These are phyloP conservation scores for Aureobasidium sp. DNA, from an alignment of 2,329 filamentous ascomycete species.

Conservation along the genomic window DNA sequence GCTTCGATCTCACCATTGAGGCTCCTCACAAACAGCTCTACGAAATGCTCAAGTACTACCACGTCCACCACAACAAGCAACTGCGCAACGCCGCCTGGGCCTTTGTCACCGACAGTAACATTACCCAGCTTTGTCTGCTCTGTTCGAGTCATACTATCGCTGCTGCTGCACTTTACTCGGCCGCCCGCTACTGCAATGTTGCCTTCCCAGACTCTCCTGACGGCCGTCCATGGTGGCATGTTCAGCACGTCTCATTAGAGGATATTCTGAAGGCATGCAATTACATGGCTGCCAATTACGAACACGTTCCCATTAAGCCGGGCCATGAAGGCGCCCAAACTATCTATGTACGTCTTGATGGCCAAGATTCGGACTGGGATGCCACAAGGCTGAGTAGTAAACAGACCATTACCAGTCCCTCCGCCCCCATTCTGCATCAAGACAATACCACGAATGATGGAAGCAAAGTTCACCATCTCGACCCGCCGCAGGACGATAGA, in stretches of 20 bases:
- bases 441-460: constrained; percentile 25
- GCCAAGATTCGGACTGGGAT: constrained; percentile 23
- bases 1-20: constrained; percentile 87
- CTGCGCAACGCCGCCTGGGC: constrained; percentile 85
- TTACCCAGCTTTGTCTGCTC: constrained; percentile 77
- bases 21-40: constrained; percentile 82
- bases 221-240: constrained; percentile 81
- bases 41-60: constrained; percentile 67
- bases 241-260: constrained; percentile 62
- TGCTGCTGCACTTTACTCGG: constrained; percentile 79
- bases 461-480: constrained; percentile 22
- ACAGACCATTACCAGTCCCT: constrained; percentile 22
- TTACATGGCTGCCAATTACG: constrained; percentile 57
- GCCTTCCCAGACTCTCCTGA: constrained; percentile 67
- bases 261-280: constrained; percentile 68
- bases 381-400: constrained; percentile 25
- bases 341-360: constrained; percentile 41
- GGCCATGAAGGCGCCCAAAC: constrained; percentile 33
- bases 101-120: constrained; percentile 83
- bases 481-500: constrained; percentile 22
- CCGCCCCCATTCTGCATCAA: constrained; percentile 21
- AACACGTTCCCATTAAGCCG: constrained; percentile 31
- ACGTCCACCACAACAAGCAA: constrained; percentile 69
- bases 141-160: constrained; percentile 75
- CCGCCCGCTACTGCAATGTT: constrained; percentile 65